These are phyloP conservation scores for Trapa incisa DNA, from an alignment of 345 rosid species.

Conservation along the genomic window DNA sequence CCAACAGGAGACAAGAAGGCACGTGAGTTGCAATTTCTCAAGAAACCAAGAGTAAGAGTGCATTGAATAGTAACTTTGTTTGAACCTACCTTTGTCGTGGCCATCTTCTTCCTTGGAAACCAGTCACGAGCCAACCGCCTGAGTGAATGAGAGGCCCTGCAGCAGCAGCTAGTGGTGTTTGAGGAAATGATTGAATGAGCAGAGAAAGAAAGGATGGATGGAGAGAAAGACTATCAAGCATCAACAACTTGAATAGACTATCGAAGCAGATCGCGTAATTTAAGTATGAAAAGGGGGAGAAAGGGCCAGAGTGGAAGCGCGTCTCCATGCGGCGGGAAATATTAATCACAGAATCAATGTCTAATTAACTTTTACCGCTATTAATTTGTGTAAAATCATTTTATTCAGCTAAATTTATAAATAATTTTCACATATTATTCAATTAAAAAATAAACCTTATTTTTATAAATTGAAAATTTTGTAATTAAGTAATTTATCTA, in stretches of 20 bases:
- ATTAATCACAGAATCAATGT: background rate
- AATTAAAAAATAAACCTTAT: too few relatives aligned
- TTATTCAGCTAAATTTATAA: too few relatives aligned
- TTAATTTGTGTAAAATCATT: too few relatives aligned
- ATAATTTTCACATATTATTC: too few relatives aligned
- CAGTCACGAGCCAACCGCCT: background rate
- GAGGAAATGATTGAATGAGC: background rate
- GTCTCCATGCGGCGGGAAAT: constrained; percentile 24
- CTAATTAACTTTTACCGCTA: too few relatives aligned
- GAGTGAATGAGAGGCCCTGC: background rate
- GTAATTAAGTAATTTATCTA: too few relatives aligned
- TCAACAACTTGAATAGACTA: too few relatives aligned
- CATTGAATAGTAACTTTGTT: background rate
- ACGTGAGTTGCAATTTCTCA: constrained; percentile 1
- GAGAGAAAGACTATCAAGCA: too few relatives aligned
- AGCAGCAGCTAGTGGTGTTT: background rate
- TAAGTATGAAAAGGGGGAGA: background rate
- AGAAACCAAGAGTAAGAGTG: background rate
- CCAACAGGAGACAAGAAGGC: background rate
- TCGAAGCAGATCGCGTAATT: too few relatives aligned
- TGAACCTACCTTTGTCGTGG: background rate
- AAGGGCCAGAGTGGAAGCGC: background rate
- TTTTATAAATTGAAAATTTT: too few relatives aligned
- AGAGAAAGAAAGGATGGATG: background rate
- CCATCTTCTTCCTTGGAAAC: background rate